These are phyloP conservation scores for Reutealis trisperma DNA, from an alignment of 345 rosid species.

Conservation along the genomic window DNA sequence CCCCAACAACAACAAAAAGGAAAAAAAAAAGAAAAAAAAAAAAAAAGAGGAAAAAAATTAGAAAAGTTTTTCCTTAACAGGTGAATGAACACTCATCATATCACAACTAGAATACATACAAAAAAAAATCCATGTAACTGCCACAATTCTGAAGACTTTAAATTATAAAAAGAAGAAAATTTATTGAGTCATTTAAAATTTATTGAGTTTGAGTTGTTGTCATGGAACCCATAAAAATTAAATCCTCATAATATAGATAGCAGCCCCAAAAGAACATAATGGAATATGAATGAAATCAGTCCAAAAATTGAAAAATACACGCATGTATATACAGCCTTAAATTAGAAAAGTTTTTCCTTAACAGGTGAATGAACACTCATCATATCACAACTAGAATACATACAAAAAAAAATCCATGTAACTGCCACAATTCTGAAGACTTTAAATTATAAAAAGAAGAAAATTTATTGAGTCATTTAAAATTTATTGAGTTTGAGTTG, in stretches of 20 bases:
- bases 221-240: not conserved
- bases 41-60: no score
- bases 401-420: not conserved
- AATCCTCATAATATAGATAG: conserved; percentile 1
- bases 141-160: not conserved
- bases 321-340: conserved; percentile 13
- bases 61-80: no score
- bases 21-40: no score
- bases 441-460: not conserved
- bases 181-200: not conserved
- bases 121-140: not conserved
- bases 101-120: no score
- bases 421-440: not conserved
- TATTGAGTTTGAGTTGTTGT: no score
- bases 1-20: no score
- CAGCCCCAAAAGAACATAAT: conserved; percentile 1
- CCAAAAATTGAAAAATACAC: conserved; percentile 2
- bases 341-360: no score
- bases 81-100: no score
- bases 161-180: not conserved
- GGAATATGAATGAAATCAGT: not conserved
- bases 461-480: not conserved
- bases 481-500: no score
- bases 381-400: no score
- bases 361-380: no score